Evolutionary conservation across 1,284 basidiomycete genomes (phyloP), one percentile per base, ranked within the genome.

Genomic region (Ceratobasidium sp.): DNA sequence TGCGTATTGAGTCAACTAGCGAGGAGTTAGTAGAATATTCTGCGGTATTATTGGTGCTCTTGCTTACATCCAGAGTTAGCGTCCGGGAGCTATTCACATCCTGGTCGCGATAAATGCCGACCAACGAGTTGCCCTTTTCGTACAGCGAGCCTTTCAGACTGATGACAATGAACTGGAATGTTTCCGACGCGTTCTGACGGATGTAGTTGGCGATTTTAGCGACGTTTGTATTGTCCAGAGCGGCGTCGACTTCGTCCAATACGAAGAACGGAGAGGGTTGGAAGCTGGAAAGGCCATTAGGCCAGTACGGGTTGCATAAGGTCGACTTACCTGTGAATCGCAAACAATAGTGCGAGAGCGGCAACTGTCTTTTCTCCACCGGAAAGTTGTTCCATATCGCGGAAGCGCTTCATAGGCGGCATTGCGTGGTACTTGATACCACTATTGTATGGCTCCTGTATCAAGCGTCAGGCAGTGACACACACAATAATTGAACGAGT

Each of bases 311-410:
- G 79, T 42, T 0, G 10, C 13, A n/a, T 45, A 17, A 8, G 35
- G 8, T 17, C 4, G 33, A 80, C 84, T 56, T 63, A 92, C 94
- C 93, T 95, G 84, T 99, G 97, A 76, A 99, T 98, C 15, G 97
- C 96, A 82, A 99, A 99, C 35, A 99, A 87, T 23, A 99, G 86
- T 0, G 97, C 97, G 23, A 99, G 86, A 6, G 98, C 97, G 3
- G 98, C 98, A 79, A 99, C 97, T 0, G 97, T 99, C 86, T 99
- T 99, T 84, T 99, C 98, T 31, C 98, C 98, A 71, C 97, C 98
- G 0, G 96, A 99, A 5, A 99, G 87, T 83, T 99, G 97, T 78
- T 99, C 97, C 94, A 99, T 99, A 83, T 99, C 98, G 79, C 97
- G 90, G 88, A 99, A 99, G 6, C 96, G 93, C 84, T 99, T 99